Conservation (phyloP, 2,329 filamentous ascomycete genomes). For the Purpureocillium takamizusanense region DNA sequence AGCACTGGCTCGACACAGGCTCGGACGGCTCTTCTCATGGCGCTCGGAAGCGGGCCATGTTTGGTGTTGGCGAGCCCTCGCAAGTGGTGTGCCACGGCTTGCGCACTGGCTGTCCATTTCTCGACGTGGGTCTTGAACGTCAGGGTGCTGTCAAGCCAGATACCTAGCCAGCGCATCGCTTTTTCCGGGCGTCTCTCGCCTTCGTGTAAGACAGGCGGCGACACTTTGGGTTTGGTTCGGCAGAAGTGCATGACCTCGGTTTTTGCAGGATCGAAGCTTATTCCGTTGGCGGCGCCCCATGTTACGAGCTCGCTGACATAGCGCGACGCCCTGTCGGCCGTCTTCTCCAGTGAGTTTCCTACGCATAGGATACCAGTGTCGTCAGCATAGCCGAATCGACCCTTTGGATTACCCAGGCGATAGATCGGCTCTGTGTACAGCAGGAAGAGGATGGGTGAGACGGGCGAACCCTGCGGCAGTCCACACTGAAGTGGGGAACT, state of each 20-base stretch:
- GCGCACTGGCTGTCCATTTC: conserved; percentile 8
- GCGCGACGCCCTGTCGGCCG: conserved; percentile 3
- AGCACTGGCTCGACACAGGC: conserved; percentile 7
- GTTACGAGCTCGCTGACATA: conserved; percentile 5
- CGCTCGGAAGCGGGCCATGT: conserved; percentile 4
- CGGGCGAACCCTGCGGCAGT: conserved; percentile 8
- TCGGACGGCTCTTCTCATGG: conserved; percentile 3
- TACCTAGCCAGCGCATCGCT: conserved; percentile 11
- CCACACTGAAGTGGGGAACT: conserved; percentile 4
- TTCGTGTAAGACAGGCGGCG: not conserved
- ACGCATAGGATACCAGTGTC: conserved; percentile 10
- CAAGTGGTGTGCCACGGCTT: conserved; percentile 5
- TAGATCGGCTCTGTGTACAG: conserved; percentile 10
- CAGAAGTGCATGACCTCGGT: conserved; percentile 13
- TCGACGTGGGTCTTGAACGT: conserved; percentile 9
- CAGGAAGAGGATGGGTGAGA: conserved; percentile 10
- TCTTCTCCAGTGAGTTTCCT: conserved; percentile 7
- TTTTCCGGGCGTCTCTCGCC: conserved; percentile 1
- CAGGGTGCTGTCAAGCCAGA: conserved; percentile 10
- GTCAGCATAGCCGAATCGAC: conserved; percentile 9
- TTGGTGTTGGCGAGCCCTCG: conserved; percentile 1
- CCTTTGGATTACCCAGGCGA: conserved; percentile 1
- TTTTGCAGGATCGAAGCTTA: conserved; percentile 12
- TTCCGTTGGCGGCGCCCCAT: conserved; percentile 9
- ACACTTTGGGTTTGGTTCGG: not conserved